Evolutionary conservation across 1,284 basidiomycete genomes (phyloP).

Genomic region (Salmacisia buchloeana): DNA sequence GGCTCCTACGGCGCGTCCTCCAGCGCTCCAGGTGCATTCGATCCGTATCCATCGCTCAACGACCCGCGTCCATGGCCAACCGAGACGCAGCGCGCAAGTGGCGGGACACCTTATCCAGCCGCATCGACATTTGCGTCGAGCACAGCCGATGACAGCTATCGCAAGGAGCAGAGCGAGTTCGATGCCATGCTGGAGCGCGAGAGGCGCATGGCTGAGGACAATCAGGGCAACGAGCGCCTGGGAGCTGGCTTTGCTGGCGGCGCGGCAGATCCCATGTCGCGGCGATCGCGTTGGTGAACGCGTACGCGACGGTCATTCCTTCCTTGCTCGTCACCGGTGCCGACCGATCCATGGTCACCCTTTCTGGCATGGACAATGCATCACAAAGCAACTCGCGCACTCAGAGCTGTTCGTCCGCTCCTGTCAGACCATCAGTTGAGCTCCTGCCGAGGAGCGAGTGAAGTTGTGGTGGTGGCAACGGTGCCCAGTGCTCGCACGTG

Average conservation of each 20-base stretch:
- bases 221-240: not conserved
- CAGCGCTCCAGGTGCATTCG: not conserved
- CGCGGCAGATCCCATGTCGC: not conserved
- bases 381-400: too few species aligned
- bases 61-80: not conserved
- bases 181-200: not conserved
- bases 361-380: too few species aligned
- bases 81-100: not conserved
- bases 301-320: too few species aligned
- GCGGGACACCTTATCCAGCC: not conserved
- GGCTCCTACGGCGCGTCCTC: not conserved
- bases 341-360: too few species aligned
- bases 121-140: not conserved
- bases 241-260: not conserved
- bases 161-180: not conserved
- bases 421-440: too few species aligned
- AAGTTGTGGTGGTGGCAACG: too few species aligned
- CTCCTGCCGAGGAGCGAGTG: too few species aligned
- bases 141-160: not conserved
- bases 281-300: not conserved
- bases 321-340: too few species aligned
- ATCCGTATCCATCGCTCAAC: not conserved
- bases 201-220: not conserved
- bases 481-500: too few species aligned
- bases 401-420: too few species aligned